Evolutionary conservation across 495 filamentous ascomycete genomes (phyloP).

Genomic region (Collariella sp.): DNA sequence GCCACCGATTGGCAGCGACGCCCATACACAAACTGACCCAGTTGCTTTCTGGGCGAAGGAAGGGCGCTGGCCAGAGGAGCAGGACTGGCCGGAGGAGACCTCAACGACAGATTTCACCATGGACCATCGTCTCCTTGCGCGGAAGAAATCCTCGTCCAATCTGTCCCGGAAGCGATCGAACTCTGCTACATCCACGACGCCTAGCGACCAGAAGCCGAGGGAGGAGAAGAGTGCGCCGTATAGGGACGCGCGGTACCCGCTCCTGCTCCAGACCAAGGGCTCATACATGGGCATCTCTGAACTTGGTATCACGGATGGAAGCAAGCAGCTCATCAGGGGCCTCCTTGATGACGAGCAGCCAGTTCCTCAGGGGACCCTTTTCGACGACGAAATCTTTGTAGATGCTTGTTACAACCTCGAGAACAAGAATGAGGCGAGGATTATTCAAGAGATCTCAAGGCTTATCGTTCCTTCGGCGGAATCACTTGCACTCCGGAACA

Average conservation of each 20-base stretch:
- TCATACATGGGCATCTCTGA: background rate
- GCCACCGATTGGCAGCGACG: conserved; percentile 3
- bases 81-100: conserved; percentile 10
- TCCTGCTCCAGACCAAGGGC: background rate
- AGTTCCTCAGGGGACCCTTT: background rate
- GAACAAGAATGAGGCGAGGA: background rate
- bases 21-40: conserved; percentile 2
- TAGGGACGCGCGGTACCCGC: background rate
- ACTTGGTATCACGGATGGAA: background rate
- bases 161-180: background rate
- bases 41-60: conserved; percentile 11
- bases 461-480: conserved; percentile 17
- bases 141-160: background rate
- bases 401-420: background rate
- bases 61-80: conserved; percentile 11
- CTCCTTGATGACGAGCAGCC: background rate
- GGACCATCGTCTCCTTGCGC: background rate
- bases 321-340: background rate
- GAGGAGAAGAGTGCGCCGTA: background rate
- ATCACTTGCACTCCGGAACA: background rate
- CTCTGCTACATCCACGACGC: background rate
- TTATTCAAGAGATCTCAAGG: conserved; percentile 2
- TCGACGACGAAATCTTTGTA: background rate
- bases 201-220: background rate
- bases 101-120: background rate